These are phyloP conservation scores for Phytophthora cajani DNA, from an alignment of 352 stramenopile species.

Conservation along the genomic window DNA sequence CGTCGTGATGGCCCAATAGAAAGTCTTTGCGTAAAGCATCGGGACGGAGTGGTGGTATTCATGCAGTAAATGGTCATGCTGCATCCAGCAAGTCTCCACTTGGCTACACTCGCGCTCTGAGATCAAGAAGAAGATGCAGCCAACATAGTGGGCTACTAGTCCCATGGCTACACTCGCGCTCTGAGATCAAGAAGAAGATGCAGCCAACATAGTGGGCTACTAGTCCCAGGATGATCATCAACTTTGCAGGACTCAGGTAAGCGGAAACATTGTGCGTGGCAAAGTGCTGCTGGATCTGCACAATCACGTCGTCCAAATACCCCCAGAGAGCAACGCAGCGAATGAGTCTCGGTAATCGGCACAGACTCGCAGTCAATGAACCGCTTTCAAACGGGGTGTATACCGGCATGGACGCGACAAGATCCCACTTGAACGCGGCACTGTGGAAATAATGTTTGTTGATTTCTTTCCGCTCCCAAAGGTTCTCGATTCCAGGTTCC, in stretches of 20 bases:
- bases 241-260: conserved; percentile 62
- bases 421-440: conserved; percentile 49
- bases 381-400: conserved; percentile 57
- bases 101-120: conserved; percentile 57
- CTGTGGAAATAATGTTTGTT: conserved; percentile 50
- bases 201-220: conserved; percentile 67
- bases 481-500: conserved; percentile 48
- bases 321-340: conserved; percentile 41
- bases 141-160: conserved; percentile 65
- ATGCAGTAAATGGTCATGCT: conserved; percentile 70
- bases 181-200: conserved; percentile 76
- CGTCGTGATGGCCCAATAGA: conserved; percentile 80
- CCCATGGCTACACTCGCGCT: conserved; percentile 53
- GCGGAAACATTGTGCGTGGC: conserved; percentile 59
- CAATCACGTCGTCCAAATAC: conserved; percentile 55
- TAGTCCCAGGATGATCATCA: conserved; percentile 64
- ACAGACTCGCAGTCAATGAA: conserved; percentile 46
- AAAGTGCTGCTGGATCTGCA: conserved; percentile 41
- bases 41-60: conserved; percentile 52
- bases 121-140: conserved; percentile 77
- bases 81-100: conserved; percentile 63
- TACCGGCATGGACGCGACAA: conserved; percentile 50
- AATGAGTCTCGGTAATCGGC: conserved; percentile 58
- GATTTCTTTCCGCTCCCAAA: conserved; percentile 41
- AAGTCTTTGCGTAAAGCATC: conserved; percentile 68